These are phyloP conservation scores for Aspergillus caelatus DNA, from an alignment of 2,329 filamentous ascomycete species.

Conservation along the genomic window DNA sequence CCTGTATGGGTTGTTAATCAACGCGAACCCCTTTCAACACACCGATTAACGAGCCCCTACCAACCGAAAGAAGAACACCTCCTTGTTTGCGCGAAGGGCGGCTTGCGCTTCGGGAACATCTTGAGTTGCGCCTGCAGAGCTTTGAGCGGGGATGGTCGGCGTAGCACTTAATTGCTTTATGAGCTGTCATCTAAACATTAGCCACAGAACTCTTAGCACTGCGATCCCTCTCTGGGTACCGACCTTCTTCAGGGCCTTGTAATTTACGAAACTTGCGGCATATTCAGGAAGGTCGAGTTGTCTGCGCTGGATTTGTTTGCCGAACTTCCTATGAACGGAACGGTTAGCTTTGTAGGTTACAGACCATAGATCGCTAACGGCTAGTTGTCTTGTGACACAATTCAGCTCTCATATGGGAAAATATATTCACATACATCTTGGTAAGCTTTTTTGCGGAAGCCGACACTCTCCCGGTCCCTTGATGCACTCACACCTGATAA, in stretches of 20 bases:
- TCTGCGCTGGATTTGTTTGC: conserved; percentile 98
- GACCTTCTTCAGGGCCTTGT: conserved; percentile 99
- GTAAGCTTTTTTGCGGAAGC: conserved; percentile 9
- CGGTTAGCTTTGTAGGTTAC: conserved; percentile 13
- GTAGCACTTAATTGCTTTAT: conserved; percentile 98
- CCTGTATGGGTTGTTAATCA: conserved; percentile 56
- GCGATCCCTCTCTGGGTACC: not conserved
- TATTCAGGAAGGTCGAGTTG: conserved; percentile 99
- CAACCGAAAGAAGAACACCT: conserved; percentile 97
- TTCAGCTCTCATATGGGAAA: not conserved
- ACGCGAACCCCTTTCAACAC: conserved; percentile 1
- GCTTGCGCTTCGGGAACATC: conserved; percentile 74
- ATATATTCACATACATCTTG: conserved; percentile 26
- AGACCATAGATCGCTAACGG: not conserved
- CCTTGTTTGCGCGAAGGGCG: conserved; percentile 92
- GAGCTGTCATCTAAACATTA: conserved; percentile 63
- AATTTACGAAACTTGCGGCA: conserved; percentile 98
- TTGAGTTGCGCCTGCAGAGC: conserved; percentile 51
- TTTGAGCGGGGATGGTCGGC: conserved; percentile 77
- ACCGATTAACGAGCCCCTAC: conserved; percentile 56
- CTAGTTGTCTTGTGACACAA: not conserved
- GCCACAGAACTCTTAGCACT: conserved; percentile 12
- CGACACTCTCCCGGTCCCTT: conserved; percentile 12
- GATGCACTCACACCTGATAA: conserved; percentile 10
- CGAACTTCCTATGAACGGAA: conserved; percentile 80